These are phyloP conservation scores for Syncephalastrum monosporum DNA, from an alignment of 371 early-diverging fungal genomes.

Conservation along the genomic window DNA sequence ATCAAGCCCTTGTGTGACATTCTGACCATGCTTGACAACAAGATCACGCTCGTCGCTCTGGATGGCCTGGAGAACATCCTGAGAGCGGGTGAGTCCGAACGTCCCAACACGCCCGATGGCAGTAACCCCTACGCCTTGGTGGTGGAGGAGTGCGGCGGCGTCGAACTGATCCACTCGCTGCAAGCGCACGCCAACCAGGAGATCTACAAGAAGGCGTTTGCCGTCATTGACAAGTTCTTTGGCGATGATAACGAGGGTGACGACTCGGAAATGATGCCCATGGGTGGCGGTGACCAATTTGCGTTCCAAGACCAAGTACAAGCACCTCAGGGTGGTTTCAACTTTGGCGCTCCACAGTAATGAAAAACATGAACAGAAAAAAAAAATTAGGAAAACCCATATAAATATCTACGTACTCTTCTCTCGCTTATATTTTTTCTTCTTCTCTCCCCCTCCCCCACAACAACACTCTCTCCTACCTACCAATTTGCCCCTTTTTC, in stretches of 20 bases:
- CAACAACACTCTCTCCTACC: background rate
- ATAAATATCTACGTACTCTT: background rate
- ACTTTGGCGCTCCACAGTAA: constrained; percentile 49
- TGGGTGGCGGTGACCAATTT: constrained; percentile 63
- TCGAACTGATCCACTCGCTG: constrained; percentile 88
- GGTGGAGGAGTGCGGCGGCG: constrained; percentile 91
- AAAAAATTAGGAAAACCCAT: background rate
- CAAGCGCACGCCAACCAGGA: constrained; percentile 91
- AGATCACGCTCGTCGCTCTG: constrained; percentile 82
- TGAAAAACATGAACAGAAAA: background rate
- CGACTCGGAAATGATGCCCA: constrained; percentile 52
- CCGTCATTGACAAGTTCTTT: constrained; percentile 93
- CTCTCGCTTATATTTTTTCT: background rate
- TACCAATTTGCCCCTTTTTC: too few relatives aligned
- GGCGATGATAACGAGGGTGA: constrained; percentile 84
- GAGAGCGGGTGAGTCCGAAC: constrained; percentile 44
- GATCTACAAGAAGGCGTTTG: constrained; percentile 93
- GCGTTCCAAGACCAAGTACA: constrained; percentile 54
- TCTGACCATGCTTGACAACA: constrained; percentile 72
- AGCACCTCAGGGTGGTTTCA: constrained; percentile 68
- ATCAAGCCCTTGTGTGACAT: constrained; percentile 89
- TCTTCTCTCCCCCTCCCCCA: constrained; percentile 2
- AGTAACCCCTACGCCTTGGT: constrained; percentile 80
- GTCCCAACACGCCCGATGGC: constrained; percentile 48
- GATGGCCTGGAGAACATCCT: constrained; percentile 92